Conservation (phyloP, 371 early-diverging fungal genomes). For the Sanchytrium tribonematis region DNA sequence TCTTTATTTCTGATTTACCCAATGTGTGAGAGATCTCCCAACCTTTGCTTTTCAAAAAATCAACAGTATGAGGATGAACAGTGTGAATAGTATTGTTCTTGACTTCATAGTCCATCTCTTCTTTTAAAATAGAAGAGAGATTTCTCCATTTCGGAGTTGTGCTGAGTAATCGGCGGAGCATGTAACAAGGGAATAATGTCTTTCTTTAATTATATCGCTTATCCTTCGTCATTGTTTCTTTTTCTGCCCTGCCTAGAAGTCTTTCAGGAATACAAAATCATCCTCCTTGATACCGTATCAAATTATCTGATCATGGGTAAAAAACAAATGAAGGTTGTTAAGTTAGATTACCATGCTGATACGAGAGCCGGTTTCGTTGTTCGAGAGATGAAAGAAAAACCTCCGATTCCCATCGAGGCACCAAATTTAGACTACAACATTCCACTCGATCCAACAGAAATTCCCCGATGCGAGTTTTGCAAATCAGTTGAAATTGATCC, state of each 20-base stretch:
- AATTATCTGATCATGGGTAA: not conserved
- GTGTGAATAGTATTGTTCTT: not conserved
- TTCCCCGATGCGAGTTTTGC: not conserved
- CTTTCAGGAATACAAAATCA: too few species aligned
- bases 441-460: not conserved
- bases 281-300: too few species aligned
- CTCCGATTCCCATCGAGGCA: not conserved
- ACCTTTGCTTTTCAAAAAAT: not conserved
- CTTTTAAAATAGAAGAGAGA: not conserved
- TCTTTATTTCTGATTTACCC: not conserved
- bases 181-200: too few species aligned
- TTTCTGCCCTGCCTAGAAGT: too few species aligned
- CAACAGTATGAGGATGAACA: not conserved
- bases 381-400: not conserved
- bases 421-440: not conserved
- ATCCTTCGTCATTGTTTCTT: too few species aligned
- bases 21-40: not conserved
- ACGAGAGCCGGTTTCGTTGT: not conserved
- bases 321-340: not conserved
- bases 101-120: not conserved
- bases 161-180: not conserved
- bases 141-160: not conserved
- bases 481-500: not conserved
- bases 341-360: not conserved
- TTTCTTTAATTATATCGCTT: too few species aligned